A percentile compares a stretch with the other conserved stretches of the same genome.
phyloP scores from a whole-genome alignment of 345 rosid genomes.

The Ricinus communis region DNA sequence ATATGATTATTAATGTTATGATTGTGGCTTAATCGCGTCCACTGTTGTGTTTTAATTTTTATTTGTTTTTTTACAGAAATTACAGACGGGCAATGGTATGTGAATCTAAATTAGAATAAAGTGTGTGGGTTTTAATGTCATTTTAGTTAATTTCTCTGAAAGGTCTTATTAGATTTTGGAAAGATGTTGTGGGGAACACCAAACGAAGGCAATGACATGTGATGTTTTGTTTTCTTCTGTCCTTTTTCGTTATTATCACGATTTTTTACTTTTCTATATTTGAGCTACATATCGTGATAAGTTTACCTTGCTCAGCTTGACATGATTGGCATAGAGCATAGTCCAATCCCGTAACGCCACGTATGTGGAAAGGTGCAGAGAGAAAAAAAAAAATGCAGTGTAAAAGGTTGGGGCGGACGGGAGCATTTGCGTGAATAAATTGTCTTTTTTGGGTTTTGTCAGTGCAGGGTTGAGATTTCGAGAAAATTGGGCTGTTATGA shows the following conservation, averaged over 20 bases:
- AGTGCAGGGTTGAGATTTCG: slow-evolving; percentile 1
- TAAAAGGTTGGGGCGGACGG: slow-evolving; percentile 12
- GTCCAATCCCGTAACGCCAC: slow-evolving; percentile 24
- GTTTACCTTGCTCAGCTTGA: background rate
- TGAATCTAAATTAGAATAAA: slow-evolving; percentile 27
- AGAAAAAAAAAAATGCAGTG: too few relatives aligned
- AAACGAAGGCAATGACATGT: slow-evolving; percentile 7
- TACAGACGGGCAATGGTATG: slow-evolving; percentile 31
- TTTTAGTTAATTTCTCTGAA: background rate
- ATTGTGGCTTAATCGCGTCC: slow-evolving; percentile 25
- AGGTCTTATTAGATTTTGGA: slow-evolving; percentile 4
- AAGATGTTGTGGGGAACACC: slow-evolving; percentile 20
- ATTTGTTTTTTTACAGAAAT: background rate
- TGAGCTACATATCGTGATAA: slow-evolving; percentile 22
- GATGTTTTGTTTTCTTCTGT: slow-evolving; percentile 1
- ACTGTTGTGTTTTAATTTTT: background rate
- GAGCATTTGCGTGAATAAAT: slow-evolving; percentile 30
- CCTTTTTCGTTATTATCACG: slow-evolving; percentile 11
- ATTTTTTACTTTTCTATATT: background rate
- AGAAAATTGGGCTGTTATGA: background rate
- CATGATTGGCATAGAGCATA: background rate
- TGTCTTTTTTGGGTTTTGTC: background rate
- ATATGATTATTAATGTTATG: slow-evolving; percentile 15
- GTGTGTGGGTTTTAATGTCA: slow-evolving; percentile 9
- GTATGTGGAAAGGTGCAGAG: slow-evolving; percentile 11